Evolutionary conservation across 2,329 filamentous ascomycete species (phyloP).

Genomic region (Aspergillus ochraceoroseus): DNA sequence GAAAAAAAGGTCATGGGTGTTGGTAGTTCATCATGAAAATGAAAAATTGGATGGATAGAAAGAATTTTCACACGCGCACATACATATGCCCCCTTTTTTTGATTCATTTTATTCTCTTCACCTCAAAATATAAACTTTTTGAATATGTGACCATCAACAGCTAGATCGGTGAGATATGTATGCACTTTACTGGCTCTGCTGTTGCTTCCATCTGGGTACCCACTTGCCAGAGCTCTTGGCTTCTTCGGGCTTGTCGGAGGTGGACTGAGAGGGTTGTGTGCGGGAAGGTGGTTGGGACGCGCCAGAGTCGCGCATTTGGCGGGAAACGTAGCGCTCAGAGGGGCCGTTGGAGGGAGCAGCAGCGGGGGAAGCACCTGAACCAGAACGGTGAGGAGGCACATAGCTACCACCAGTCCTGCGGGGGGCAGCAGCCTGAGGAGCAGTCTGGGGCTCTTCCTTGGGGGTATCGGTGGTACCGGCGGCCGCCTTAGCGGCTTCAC

Average conservation of each 20-base stretch:
- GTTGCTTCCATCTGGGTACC: slow-evolving; percentile 39
- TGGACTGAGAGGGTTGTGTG: slow-evolving; percentile 20
- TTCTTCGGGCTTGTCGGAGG: slow-evolving; percentile 28
- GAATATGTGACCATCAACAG: slow-evolving; percentile 10
- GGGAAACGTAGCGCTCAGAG: slow-evolving; percentile 32
- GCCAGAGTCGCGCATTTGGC: slow-evolving; percentile 30
- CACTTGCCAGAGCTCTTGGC: slow-evolving; percentile 31
- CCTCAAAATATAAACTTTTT: slow-evolving; percentile 11
- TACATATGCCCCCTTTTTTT: too few species aligned
- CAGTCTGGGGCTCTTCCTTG: slow-evolving; percentile 29
- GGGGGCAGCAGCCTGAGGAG: too few species aligned
- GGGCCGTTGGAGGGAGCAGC: slow-evolving; percentile 30
- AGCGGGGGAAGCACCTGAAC: slow-evolving; percentile 27
- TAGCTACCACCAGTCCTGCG: slow-evolving; percentile 38
- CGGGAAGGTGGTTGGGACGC: slow-evolving; percentile 24
- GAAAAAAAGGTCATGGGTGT: background rate
- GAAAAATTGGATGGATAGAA: slow-evolving; percentile 18
- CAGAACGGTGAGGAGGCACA: slow-evolving; percentile 40
- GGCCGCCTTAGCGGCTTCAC: slow-evolving; percentile 50
- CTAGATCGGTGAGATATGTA: slow-evolving; percentile 2
- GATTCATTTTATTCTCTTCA: slow-evolving; percentile 7
- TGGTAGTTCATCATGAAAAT: slow-evolving; percentile 3
- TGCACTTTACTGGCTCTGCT: slow-evolving; percentile 31
- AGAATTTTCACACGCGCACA: slow-evolving; percentile 15
- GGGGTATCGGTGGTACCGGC: slow-evolving; percentile 19